Conservation (phyloP, 495 filamentous ascomycete genomes). For the Neurospora tetrasperma region DNA sequence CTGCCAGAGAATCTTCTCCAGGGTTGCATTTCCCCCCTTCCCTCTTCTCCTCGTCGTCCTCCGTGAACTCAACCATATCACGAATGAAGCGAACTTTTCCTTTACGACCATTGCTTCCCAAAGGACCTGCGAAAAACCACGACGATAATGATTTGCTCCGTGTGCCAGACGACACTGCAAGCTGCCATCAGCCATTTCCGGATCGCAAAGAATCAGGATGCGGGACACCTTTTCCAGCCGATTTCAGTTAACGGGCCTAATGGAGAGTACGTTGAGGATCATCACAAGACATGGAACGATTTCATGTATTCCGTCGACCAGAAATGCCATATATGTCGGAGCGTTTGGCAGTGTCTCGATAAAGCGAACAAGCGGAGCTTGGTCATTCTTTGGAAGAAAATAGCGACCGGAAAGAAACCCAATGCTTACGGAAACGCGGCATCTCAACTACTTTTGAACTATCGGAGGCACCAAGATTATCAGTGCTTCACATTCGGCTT, state of each 20-base stretch:
- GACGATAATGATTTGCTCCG: background rate
- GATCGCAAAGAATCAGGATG: background rate
- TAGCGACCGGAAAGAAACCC: background rate
- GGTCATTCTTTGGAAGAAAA: background rate
- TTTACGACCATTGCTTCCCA: no score
- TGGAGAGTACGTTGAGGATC: background rate
- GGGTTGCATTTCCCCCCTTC: background rate
- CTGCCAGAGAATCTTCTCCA: background rate
- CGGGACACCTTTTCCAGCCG: background rate
- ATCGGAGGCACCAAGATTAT: background rate
- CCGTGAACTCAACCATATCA: no score
- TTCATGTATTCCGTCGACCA: background rate
- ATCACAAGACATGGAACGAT: background rate
- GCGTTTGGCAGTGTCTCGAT: accelerated
- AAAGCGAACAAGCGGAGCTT: accelerated
- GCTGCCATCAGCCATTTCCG: background rate
- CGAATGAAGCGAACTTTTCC: no score
- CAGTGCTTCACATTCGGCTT: background rate
- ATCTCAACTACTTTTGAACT: background rate
- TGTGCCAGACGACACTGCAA: background rate
- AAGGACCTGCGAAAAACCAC: background rate
- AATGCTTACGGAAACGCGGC: background rate
- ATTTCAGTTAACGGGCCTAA: background rate
- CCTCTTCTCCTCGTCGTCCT: background rate
- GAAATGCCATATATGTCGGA: background rate